phyloP scores from a whole-genome alignment of 345 rosid genomes.

The Eucalyptus pauciflora region DNA sequence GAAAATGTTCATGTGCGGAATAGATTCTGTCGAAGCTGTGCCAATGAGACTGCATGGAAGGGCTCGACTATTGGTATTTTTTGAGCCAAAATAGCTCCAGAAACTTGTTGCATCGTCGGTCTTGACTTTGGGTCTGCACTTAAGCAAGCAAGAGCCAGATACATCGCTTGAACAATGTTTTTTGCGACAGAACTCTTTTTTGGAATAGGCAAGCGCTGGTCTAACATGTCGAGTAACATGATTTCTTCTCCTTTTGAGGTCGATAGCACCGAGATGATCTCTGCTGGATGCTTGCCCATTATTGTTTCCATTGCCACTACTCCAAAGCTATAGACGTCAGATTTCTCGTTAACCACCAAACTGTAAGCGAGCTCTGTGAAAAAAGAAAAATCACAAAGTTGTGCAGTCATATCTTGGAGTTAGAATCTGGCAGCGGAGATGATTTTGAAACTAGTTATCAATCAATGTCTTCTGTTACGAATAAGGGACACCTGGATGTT shows the following conservation, averaged over 20 bases:
- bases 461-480: background rate
- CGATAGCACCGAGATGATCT: background rate
- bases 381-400: background rate
- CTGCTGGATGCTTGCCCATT: slow-evolving; percentile 7
- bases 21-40: background rate
- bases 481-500: background rate
- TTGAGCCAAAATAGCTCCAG: background rate
- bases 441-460: background rate
- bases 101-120: background rate
- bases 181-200: background rate
- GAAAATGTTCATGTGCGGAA: background rate
- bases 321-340: slow-evolving; percentile 9
- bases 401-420: background rate
- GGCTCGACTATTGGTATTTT: background rate
- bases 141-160: slow-evolving; percentile 6
- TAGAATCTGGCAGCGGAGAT: background rate
- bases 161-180: background rate
- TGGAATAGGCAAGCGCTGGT: background rate
- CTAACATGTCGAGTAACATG: background rate
- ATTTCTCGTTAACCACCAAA: slow-evolving; percentile 6
- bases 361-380: slow-evolving; percentile 11
- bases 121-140: background rate
- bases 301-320: slow-evolving; percentile 3
- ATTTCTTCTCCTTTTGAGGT: background rate
- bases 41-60: background rate